Base-by-base conservation (phyloP, 352 stramenopile species). In the Blastocystis sp. region DNA sequence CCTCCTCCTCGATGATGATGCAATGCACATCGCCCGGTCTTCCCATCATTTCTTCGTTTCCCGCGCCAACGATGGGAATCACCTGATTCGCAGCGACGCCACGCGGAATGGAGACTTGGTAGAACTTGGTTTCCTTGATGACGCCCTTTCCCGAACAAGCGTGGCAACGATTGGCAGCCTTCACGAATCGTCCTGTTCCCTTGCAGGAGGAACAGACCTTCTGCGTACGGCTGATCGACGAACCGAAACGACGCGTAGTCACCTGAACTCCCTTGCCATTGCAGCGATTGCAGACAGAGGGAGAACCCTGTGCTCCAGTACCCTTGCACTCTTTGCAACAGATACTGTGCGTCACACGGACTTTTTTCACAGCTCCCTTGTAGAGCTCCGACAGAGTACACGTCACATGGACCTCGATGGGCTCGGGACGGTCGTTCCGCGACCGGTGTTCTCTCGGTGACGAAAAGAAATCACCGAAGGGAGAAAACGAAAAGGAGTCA, bases 311-410 rank as follows among this genome's bases (percentile, higher is more conserved):
- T 9, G n/a, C 7, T 24, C 59, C 59, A 71, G 9, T 36, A 49
- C 59, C 59, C 0, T 48, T 71, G 38, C 59, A 71, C 14, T 36
- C 32, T 44, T 71, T 71, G 32, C 59, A 71, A 0, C 18, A 11
- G n/a, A 71, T 44, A 11, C 91, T 94, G 42, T 93, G 89, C 29
- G 90, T 91, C 29, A 97, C 84, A 32, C 89, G 88, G 44, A 96
- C 84, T 3, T 89, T 91, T 87, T 96, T 96, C 27, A 90, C 94
- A 54, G 86, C 90, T 14, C 88, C 89, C 8, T 88, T 90, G 87
- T 93, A 97, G 4, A 97, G 90, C 86, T 97, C 94, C 77, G 95
- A 91, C 18, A 96, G 87, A 6, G 90, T 91, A 72, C 92, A 95
- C 24, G 89, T 84, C 38, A 96, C 78, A 40, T 94, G 89, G 40